Base-by-base conservation (phyloP, 1,284 basidiomycete species). In the Chondrostereum purpureum region DNA sequence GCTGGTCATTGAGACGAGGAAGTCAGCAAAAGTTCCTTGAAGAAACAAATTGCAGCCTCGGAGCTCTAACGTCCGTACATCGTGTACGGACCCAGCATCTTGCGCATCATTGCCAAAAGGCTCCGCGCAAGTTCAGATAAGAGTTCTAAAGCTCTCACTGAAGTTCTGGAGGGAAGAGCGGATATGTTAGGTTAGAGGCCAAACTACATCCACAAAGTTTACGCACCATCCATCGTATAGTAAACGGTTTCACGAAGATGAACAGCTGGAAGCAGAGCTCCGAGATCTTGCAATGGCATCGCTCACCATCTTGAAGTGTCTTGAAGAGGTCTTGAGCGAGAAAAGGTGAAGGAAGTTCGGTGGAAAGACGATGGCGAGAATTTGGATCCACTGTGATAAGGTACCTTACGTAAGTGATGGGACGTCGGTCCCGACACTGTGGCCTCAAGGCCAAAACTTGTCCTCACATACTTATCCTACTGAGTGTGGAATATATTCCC, bases 1-100 rank as follows among this genome's bases (percentile, higher is more conserved):
- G 78, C 86, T 88, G 84, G 85, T 89, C 87, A 89, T 89, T 78
- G 86, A 89, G 87, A 81, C 83, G 81, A 80, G 72, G 62, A 37
- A 40, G 65, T 84, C 65, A 85, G 76, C 72, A 69, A 68, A 59
- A 56, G 56, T 55, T 62, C 54, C 58, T 61, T 56, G 58, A 48
- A 50, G 59, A 50, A 48, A 53, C 42, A 43, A 50, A 45, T 49
- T 49, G 59, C 60, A n/a, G 63, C 68, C 66, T 72, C 72, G 75
- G 76, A 78, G 77, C 77, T 78, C 77, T 79, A 79, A 61, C 61
- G 70, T 59, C 55, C 53, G 49, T 45, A 53, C 57, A 48, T 47
- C 48, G 45, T 31, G 51, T 55, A 48, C 58, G 55, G 55, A 63
- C 69, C 68, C 69, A 72, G 69, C 69, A 66, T 61, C 33, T 13